Evolutionary conservation across 2,329 filamentous ascomycete genomes (phyloP), one percentile per base, ranked within the genome.

Genomic region (Lachnum nothofagi): DNA sequence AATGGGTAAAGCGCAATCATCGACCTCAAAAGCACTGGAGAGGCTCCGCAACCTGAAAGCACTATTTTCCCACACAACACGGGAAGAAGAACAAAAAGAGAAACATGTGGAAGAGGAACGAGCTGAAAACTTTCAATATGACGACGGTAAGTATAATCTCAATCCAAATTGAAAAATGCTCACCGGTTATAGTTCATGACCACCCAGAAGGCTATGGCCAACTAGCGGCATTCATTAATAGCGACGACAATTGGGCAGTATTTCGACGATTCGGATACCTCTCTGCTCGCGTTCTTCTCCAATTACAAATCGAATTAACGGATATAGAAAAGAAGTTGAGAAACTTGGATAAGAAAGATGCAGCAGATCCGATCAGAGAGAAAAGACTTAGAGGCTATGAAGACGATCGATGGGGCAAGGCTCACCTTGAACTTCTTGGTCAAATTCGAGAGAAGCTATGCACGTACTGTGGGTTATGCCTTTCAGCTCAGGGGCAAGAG

Each of bases 151-250:
- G 47, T 16, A 23, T 14, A 8, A 2, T 39, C n/a, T 35, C 33
- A 10, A 10, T 3, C 22, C 12, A 16, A 23, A 31, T n/a, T n/a
- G n/a, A 31, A 20, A 22, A 12, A 16, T 31, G 24, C 35, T 39
- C 16, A 47, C 33, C n/a, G 27, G 3, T 23, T 10, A 43, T 37
- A 56, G 45, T 58, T 4, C 27, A 52, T 9, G 42, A 39, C 9
- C 52, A 38, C 16, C 48, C 47, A 24, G n/a, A 33, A 24, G 56
- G 56, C 17, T 49, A 41, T 20, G 48, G 52, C 8, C 46, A 44
- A 31, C 42, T 55, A 9, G 52, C 55, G 27, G 51, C 53, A 1
- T 48, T 53, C n/a, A 46, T 56, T 9, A 43, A 51, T 19, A 46
- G 45, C 43, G 25, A 54, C 19, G 48, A 54, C 6, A 46, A 35